phyloP scores from a whole-genome alignment of 257 asterid genomes.

The Solanum habrochaites region DNA sequence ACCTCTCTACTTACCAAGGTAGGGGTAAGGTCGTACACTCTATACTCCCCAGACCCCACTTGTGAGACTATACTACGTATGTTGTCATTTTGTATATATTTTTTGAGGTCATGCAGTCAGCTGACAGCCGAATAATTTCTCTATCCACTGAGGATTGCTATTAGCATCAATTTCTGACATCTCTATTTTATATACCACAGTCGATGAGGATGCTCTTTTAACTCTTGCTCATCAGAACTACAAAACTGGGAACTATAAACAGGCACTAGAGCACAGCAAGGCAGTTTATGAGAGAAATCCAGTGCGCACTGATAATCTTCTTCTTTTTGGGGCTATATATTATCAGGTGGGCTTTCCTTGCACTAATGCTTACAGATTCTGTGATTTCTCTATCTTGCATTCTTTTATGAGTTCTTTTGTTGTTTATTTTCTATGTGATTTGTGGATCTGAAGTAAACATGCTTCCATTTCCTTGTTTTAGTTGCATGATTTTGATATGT shows the following conservation, averaged over 20 bases:
- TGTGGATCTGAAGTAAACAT: conserved; percentile 7
- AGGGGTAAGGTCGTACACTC: neutral
- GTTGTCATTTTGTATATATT: neutral
- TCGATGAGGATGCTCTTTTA: conserved; percentile 75
- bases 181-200: conserved; percentile 29
- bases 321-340: conserved; percentile 79
- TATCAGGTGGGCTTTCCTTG: conserved; percentile 58
- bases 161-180: neutral
- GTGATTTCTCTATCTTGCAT: neutral
- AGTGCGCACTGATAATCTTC: conserved; percentile 91
- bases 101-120: neutral
- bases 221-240: conserved; percentile 87
- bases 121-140: neutral
- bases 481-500: conserved; percentile 83
- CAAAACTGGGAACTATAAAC: conserved; percentile 75
- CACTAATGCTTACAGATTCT: neutral
- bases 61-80: neutral
- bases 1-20: neutral
- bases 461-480: conserved; percentile 17
- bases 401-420: neutral
- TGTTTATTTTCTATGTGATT: neutral
- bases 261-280: conserved; percentile 88
- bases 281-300: conserved; percentile 75
- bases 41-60: neutral
- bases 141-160: neutral